Evolutionary conservation across 768 basidiomycete species (phyloP).

Genomic region (Russula dissimulans): DNA sequence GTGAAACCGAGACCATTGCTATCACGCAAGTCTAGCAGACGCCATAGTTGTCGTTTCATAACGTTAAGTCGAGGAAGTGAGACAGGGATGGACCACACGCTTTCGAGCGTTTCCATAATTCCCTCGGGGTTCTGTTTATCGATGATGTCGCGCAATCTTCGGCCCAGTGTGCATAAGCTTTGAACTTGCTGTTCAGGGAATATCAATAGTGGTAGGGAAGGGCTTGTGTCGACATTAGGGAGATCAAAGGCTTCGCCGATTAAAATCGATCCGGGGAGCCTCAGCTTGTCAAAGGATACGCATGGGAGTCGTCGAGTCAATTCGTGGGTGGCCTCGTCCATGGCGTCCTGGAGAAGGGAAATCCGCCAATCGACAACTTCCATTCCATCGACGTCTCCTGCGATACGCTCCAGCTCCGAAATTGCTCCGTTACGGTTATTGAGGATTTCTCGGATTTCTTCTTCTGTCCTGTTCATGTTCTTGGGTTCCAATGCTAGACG

Average conservation of each 20-base stretch:
- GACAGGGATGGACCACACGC: neutral
- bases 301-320: constrained; percentile 5
- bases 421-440: neutral
- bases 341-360: neutral
- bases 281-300: neutral
- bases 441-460: neutral
- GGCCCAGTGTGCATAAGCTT: neutral
- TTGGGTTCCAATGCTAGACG: neutral
- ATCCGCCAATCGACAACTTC: neutral
- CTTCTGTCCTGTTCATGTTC: neutral
- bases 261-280: neutral
- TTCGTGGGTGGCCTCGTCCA: neutral
- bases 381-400: neutral
- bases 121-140: neutral
- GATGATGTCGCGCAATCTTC: neutral
- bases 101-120: neutral
- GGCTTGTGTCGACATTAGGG: neutral
- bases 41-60: constrained; percentile 4
- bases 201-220: neutral
- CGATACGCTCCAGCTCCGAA: neutral
- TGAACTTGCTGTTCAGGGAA: neutral
- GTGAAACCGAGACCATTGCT: neutral
- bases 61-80: neutral
- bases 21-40: constrained; percentile 5
- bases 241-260: neutral